Evolutionary conservation across 371 early-diverging fungal genomes (phyloP).

Genomic region (Mortierella sp.): DNA sequence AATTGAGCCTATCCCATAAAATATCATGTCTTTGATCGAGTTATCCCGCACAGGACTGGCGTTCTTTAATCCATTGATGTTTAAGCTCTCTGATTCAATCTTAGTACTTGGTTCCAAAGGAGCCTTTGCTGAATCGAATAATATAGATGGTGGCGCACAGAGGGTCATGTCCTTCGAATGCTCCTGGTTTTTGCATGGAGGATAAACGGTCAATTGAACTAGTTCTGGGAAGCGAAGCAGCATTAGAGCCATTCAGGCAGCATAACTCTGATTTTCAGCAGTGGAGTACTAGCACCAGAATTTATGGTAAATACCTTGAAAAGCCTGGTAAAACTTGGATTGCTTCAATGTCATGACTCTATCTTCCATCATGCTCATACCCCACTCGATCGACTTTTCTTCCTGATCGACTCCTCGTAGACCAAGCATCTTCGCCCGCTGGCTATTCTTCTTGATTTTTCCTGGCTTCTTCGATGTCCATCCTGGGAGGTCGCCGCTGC

Average conservation of each 20-base stretch:
- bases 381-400: slow-evolving; percentile 35
- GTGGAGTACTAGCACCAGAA: not conserved
- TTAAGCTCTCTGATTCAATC: not conserved
- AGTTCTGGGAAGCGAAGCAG: slow-evolving; percentile 20
- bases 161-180: not conserved
- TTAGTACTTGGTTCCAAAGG: not conserved
- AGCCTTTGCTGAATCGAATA: not conserved
- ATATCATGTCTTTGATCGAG: slow-evolving; percentile 62
- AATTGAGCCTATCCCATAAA: slow-evolving; percentile 77
- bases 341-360: slow-evolving; percentile 28
- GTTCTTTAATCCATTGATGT: not conserved
- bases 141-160: not conserved
- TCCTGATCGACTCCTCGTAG: slow-evolving; percentile 3
- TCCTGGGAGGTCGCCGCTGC: slow-evolving; percentile 27
- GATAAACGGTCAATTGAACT: slow-evolving; percentile 23
- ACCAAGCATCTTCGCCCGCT: slow-evolving; percentile 41
- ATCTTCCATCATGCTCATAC: slow-evolving; percentile 28
- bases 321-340: slow-evolving; percentile 43
- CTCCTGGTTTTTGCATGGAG: slow-evolving; percentile 18
- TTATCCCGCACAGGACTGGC: not conserved
- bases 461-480: slow-evolving; percentile 27
- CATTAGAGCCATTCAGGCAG: no score
- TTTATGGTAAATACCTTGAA: slow-evolving; percentile 29
- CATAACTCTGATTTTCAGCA: not conserved
- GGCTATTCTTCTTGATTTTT: slow-evolving; percentile 48